phyloP scores from a whole-genome alignment of 1,284 basidiomycete genomes.

The Inonotus obliquus region DNA sequence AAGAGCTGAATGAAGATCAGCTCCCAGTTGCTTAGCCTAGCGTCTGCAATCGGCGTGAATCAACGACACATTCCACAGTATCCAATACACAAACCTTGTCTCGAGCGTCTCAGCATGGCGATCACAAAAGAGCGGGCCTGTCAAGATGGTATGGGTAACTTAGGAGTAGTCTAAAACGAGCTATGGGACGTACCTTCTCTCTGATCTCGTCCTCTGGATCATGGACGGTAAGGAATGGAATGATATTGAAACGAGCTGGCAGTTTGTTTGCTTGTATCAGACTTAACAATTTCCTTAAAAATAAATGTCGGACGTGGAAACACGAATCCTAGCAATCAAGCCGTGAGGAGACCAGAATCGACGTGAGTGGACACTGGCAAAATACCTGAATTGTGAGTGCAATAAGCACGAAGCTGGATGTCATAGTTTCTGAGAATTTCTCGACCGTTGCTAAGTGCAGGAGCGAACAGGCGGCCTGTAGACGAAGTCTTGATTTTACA shows the following conservation, averaged over 20 bases:
- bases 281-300: constrained; percentile 72
- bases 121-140: constrained; percentile 60
- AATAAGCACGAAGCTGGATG: constrained; percentile 62
- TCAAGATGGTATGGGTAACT: neutral
- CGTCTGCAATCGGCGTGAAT: constrained; percentile 32
- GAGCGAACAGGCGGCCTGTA: constrained; percentile 79
- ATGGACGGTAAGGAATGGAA: constrained; percentile 85
- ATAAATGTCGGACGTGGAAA: constrained; percentile 78
- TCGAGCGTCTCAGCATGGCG: constrained; percentile 41
- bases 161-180: neutral
- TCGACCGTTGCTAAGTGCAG: constrained; percentile 73
- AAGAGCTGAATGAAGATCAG: constrained; percentile 81
- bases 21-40: constrained; percentile 70
- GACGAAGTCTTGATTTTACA: constrained; percentile 65
- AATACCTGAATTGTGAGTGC: constrained; percentile 76
- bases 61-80: neutral
- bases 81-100: constrained; percentile 36
- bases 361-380: constrained; percentile 8
- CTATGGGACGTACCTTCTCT: constrained; percentile 38
- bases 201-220: constrained; percentile 87
- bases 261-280: constrained; percentile 62
- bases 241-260: constrained; percentile 70
- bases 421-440: constrained; percentile 56
- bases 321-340: constrained; percentile 64
- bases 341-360: neutral